Base-by-base conservation (phyloP, 1,284 basidiomycete genomes). In the Termitomyces sp. region DNA sequence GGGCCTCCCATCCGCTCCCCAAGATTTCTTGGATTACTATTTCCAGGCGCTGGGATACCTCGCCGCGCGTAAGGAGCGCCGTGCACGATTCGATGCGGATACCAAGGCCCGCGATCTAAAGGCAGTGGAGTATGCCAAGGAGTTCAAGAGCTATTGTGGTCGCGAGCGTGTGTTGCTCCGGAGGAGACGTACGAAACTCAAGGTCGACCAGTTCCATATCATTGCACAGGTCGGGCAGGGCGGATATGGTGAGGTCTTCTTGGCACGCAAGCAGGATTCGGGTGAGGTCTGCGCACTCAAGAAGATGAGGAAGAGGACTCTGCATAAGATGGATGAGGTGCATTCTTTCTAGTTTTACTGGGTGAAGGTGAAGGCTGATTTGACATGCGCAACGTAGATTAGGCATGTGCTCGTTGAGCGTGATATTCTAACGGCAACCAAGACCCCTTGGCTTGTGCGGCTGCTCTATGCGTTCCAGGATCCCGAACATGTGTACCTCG, bases 151-250 rank as follows among this genome's bases (percentile, higher is more conserved):
- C 0, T 97, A 98, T 71, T 89, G 86, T 62, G 94, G 93, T 1
- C 82, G 94, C 38, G 94, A 98, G 71, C 88, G 94, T 33, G 93
- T 94, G 2, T 68, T 96, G 2, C 79, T 98, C n/a, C 81, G 94
- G 52, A 88, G 91, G 62, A 82, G 94, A 19, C 81, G 93, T 42
- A 86, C 91, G 17, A 95, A 96, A 71, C 78, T 96, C 51, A 81
- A 84, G 58, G 83, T 97, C 38, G 89, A 97, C 56, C 88, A 94
- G 67, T 97, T 96, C 66, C 88, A 95, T 65, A 96, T 97, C 69
- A 94, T 98, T 62, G 92, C 93, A 1, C 95, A 98, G 68, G 92
- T 98, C 49, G 94, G 95, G 1, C 95, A 98, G 73, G 95, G 94
- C 19, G 94, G 94, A 1, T 98, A 97, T 71, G 95, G 95, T 8